Evolutionary conservation across 2,329 filamentous ascomycete genomes (phyloP).

Genomic region (Colletotrichum shisoi): DNA sequence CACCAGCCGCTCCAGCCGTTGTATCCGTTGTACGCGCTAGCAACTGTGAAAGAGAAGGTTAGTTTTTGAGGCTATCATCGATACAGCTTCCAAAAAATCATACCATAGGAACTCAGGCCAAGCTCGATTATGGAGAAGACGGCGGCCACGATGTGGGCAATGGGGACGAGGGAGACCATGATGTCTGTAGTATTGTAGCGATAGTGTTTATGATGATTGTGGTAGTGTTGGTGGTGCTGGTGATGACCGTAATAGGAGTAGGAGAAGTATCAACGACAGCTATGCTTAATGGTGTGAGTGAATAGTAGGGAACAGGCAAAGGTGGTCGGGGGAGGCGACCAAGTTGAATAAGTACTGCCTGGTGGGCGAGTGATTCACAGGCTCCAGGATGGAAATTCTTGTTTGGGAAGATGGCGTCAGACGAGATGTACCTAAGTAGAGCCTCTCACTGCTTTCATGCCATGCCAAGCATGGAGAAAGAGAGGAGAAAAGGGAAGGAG

Average conservation of each 20-base stretch:
- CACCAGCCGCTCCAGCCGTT: conserved; percentile 41
- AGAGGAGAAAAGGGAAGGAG: background rate
- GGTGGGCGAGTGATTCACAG: conserved; percentile 15
- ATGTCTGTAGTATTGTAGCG: background rate
- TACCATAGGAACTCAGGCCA: conserved; percentile 76
- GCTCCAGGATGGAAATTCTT: conserved; percentile 1
- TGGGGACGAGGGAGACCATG: conserved; percentile 33
- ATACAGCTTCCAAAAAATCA: background rate
- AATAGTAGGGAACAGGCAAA: background rate
- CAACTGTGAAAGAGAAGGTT: conserved; percentile 54
- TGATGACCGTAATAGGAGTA: background rate
- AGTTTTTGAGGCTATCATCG: background rate
- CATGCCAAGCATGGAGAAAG: background rate
- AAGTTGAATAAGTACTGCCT: conserved; percentile 32
- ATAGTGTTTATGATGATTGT: background rate
- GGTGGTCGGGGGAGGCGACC: background rate
- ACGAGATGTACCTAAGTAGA: background rate
- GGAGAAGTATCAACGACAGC: too few relatives aligned
- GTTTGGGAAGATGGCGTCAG: conserved; percentile 29
- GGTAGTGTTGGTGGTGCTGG: too few relatives aligned
- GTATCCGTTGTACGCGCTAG: conserved; percentile 54
- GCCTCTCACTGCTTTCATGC: background rate
- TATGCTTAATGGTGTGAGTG: background rate
- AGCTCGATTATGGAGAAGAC: conserved; percentile 77
- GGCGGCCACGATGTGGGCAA: conserved; percentile 67